A percentile compares a stretch with the other conserved stretches of the same genome.
Conservation (phyloP, 345 rosid genomes). For the Ceriops zippeliana region DNA sequence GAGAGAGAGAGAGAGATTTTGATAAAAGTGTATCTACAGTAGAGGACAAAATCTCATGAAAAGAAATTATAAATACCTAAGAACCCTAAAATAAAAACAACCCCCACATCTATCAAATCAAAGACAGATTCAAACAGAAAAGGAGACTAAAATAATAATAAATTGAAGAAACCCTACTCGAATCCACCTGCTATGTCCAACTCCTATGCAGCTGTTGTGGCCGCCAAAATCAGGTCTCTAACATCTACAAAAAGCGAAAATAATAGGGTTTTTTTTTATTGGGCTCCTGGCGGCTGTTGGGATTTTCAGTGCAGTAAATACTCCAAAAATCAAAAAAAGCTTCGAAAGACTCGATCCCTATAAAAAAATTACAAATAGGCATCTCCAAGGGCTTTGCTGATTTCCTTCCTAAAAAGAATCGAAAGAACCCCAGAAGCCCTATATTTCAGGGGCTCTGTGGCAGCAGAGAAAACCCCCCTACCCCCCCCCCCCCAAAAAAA, state of each 20-base stretch:
- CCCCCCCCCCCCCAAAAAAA: slow-evolving; percentile 18
- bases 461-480: not conserved
- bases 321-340: slow-evolving; percentile 14
- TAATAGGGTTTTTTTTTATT: slow-evolving; percentile 24
- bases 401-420: slow-evolving; percentile 32
- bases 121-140: not conserved
- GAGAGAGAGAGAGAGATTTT: not conserved
- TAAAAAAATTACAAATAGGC: not conserved
- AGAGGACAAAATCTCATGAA: slow-evolving; percentile 38
- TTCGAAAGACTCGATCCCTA: slow-evolving; percentile 40
- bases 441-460: slow-evolving; percentile 27
- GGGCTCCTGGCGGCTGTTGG: slow-evolving; percentile 34
- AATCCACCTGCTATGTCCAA: slow-evolving; percentile 17
- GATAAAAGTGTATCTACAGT: slow-evolving; percentile 12
- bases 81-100: slow-evolving; percentile 35
- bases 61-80: slow-evolving; percentile 37
- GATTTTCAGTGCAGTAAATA: slow-evolving; percentile 1
- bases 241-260: slow-evolving; percentile 17
- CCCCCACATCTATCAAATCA: slow-evolving; percentile 45
- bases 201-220: slow-evolving; percentile 8
- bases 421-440: slow-evolving; percentile 29
- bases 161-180: slow-evolving; percentile 16
- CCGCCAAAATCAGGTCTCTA: slow-evolving; percentile 35
- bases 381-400: slow-evolving; percentile 8
- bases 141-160: slow-evolving; percentile 9